Evolutionary conservation across 2,329 filamentous ascomycete species (phyloP).

Genomic region (Fonsecaea pedrosoi): DNA sequence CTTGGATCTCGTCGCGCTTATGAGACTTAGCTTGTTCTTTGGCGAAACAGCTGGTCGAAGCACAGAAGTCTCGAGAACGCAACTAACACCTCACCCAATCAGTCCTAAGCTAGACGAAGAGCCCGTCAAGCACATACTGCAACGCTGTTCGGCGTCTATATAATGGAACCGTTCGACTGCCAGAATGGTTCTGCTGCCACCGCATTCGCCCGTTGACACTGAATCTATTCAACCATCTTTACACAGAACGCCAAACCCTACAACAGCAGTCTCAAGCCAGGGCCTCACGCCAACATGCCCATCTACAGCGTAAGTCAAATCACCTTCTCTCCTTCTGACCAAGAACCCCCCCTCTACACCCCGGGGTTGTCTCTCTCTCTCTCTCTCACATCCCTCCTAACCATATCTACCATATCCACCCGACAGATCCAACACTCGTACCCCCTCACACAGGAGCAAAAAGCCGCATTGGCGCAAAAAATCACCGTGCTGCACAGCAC

Average conservation of each 20-base stretch:
- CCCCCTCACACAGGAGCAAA: conserved; percentile 35
- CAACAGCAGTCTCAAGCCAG: background rate
- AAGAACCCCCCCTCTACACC: too few relatives aligned
- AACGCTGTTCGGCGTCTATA: background rate
- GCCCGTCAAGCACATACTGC: background rate
- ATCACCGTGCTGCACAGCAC: conserved; percentile 36
- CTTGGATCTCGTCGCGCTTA: background rate
- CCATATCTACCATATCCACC: too few relatives aligned
- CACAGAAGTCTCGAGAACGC: background rate
- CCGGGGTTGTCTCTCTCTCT: too few relatives aligned
- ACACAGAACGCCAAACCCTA: background rate
- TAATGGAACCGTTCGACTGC: background rate
- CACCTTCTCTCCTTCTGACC: background rate
- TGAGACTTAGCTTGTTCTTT: background rate
- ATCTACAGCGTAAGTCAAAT: background rate
- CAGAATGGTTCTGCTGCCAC: background rate
- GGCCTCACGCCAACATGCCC: background rate
- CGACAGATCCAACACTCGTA: conserved; percentile 33
- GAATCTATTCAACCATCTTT: background rate
- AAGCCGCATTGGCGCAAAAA: conserved; percentile 29
- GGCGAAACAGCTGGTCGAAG: background rate
- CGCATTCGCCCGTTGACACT: background rate
- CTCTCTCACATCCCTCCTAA: too few relatives aligned
- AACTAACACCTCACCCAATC: background rate
- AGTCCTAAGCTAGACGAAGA: background rate